Evolutionary conservation across 225 moss, liverwort and hornwort genomes (phyloP).

Genomic region (Pseudisothecium myosuroides): DNA sequence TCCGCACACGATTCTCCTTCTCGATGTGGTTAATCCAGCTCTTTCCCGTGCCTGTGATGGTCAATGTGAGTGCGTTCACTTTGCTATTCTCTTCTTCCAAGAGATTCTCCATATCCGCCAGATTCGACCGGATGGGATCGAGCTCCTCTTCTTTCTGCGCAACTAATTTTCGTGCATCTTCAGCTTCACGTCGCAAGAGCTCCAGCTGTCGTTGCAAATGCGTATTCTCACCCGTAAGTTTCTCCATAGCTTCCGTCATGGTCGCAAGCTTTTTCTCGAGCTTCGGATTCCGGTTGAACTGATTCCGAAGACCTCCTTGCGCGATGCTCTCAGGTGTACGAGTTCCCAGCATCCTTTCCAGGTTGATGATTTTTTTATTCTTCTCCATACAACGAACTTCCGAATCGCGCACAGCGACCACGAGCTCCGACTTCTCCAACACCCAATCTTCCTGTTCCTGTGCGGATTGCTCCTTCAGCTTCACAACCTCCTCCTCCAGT

Average conservation of each 20-base stretch:
- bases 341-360: not conserved
- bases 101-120: not conserved
- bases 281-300: not conserved
- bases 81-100: constrained; percentile 9
- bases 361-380: not conserved
- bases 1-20: constrained; percentile 3
- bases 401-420: constrained; percentile 8
- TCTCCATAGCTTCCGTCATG: not conserved
- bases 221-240: constrained; percentile 8
- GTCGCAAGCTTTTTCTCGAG: constrained; percentile 3
- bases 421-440: constrained; percentile 16
- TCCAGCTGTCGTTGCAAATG: constrained; percentile 2
- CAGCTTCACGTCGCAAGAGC: not conserved
- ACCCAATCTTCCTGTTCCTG: constrained; percentile 27
- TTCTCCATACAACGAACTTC: constrained; percentile 10
- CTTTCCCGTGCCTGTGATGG: constrained; percentile 3
- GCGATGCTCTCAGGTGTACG: not conserved
- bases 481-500: constrained; percentile 17
- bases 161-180: constrained; percentile 1
- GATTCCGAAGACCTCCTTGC: constrained; percentile 3
- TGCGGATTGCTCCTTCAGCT: constrained; percentile 14
- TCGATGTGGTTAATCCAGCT: not conserved
- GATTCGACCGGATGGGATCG: not conserved
- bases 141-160: constrained; percentile 20
- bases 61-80: constrained; percentile 13